Conservation (phyloP, 2,329 filamentous ascomycete genomes). For the Pochonia chlamydosporia region DNA sequence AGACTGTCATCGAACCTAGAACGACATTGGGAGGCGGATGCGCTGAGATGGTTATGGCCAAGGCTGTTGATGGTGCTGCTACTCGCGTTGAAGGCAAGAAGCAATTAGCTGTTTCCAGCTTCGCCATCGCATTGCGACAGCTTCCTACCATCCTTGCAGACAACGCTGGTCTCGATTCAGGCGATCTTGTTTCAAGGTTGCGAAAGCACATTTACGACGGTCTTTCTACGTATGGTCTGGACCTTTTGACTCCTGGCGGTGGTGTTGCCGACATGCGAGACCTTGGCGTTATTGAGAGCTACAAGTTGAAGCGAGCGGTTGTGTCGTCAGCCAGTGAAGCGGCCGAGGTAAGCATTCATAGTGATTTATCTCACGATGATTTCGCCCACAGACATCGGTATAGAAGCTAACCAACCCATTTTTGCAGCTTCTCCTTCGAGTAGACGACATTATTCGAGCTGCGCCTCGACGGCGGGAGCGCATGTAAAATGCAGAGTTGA, state of each 20-base stretch:
- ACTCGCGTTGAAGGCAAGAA: slow-evolving; percentile 96
- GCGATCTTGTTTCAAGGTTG: slow-evolving; percentile 84
- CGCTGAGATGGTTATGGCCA: slow-evolving; percentile 98
- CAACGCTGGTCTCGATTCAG: slow-evolving; percentile 94
- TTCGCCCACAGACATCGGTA: neutral
- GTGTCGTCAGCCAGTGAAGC: slow-evolving; percentile 95
- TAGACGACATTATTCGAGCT: slow-evolving; percentile 96
- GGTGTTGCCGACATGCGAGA: slow-evolving; percentile 95
- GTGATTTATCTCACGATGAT: too few species aligned
- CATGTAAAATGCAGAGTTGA: slow-evolving; percentile 23
- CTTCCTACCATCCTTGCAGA: slow-evolving; percentile 95
- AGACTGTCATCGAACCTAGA: slow-evolving; percentile 90
- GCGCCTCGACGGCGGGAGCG: slow-evolving; percentile 60
- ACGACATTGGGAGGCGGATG: slow-evolving; percentile 94
- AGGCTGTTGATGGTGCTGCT: slow-evolving; percentile 89
- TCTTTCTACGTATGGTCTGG: slow-evolving; percentile 85
- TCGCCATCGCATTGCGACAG: slow-evolving; percentile 83
- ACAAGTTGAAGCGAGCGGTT: slow-evolving; percentile 98
- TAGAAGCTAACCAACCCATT: neutral
- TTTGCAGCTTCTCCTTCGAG: slow-evolving; percentile 72
- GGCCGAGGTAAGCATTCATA: slow-evolving; percentile 74
- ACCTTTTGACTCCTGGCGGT: slow-evolving; percentile 82
- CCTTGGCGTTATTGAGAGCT: slow-evolving; percentile 91
- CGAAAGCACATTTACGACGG: slow-evolving; percentile 94
- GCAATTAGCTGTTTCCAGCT: slow-evolving; percentile 85